Conservation (phyloP, 208 protist genomes). For the Trypanosoma boissoni region DNA sequence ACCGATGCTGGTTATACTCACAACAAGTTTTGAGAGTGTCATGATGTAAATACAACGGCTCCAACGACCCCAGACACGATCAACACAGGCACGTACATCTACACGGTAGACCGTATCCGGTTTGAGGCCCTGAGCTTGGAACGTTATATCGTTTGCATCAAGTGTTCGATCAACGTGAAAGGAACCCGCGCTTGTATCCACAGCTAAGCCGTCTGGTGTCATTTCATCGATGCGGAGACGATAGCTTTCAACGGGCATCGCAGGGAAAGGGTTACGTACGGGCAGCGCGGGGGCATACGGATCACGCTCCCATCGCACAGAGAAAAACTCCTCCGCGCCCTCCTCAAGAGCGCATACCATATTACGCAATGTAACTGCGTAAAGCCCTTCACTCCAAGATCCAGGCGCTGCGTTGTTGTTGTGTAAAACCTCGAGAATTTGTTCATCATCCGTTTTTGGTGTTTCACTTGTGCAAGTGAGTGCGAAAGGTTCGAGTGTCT, state of each 20-base stretch:
- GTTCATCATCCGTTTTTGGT: slow-evolving; percentile 21
- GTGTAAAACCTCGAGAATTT: slow-evolving; percentile 44
- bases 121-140: slow-evolving; percentile 47
- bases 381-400: slow-evolving; percentile 71
- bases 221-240: slow-evolving; percentile 79
- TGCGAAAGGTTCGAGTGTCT: slow-evolving; percentile 53
- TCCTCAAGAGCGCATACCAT: slow-evolving; percentile 72
- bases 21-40: slow-evolving; percentile 75
- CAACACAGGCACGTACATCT: slow-evolving; percentile 74
- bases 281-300: slow-evolving; percentile 39
- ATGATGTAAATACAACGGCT: slow-evolving; percentile 68
- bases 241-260: slow-evolving; percentile 55
- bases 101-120: slow-evolving; percentile 81
- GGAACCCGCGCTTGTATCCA: slow-evolving; percentile 31
- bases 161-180: slow-evolving; percentile 46
- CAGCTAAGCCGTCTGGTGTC: slow-evolving; percentile 35
- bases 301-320: slow-evolving; percentile 79
- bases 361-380: slow-evolving; percentile 72
- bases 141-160: slow-evolving; percentile 25
- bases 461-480: slow-evolving; percentile 6
- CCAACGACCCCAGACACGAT: slow-evolving; percentile 88
- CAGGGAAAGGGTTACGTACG: slow-evolving; percentile 38
- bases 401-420: slow-evolving; percentile 52
- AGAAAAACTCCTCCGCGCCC: slow-evolving; percentile 81
- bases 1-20: slow-evolving; percentile 61